These are phyloP conservation scores for Melampsora larici-populina DNA, from an alignment of 1,284 basidiomycete genomes.

Conservation along the genomic window DNA sequence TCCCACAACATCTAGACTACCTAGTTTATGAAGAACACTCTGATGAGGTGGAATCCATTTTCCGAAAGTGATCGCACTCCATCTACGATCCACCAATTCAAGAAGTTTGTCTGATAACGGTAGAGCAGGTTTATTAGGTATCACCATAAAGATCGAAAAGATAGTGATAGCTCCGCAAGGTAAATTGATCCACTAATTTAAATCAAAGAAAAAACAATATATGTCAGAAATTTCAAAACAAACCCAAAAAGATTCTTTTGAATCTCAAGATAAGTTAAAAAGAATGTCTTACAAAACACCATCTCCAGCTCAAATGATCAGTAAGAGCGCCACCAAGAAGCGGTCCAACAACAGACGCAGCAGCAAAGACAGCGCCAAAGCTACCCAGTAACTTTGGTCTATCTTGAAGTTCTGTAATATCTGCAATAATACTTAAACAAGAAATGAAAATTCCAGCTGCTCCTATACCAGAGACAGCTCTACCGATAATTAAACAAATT, in stretches of 20 bases:
- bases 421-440: conserved; percentile 56
- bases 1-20: not conserved
- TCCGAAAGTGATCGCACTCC: not conserved
- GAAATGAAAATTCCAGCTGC: conserved; percentile 59
- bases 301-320: conserved; percentile 53
- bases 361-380: conserved; percentile 48
- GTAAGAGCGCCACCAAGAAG: conserved; percentile 51
- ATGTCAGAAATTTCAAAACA: not conserved
- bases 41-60: not conserved
- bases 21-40: not conserved
- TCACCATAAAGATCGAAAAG: conserved; percentile 2
- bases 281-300: conserved; percentile 43
- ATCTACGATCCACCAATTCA: not conserved
- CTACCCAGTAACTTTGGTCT: conserved; percentile 55
- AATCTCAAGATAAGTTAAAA: too few species aligned
- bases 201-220: not conserved
- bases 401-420: conserved; percentile 54
- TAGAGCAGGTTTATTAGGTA: not conserved
- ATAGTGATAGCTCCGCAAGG: conserved; percentile 2
- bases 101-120: not conserved
- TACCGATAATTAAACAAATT: conserved; percentile 57
- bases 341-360: conserved; percentile 51
- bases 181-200: not conserved
- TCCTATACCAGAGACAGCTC: conserved; percentile 59
- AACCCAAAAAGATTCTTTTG: not conserved